Evolutionary conservation across 2,329 filamentous ascomycete genomes (phyloP).

Genomic region (Aaosphaeria pasadenensis): DNA sequence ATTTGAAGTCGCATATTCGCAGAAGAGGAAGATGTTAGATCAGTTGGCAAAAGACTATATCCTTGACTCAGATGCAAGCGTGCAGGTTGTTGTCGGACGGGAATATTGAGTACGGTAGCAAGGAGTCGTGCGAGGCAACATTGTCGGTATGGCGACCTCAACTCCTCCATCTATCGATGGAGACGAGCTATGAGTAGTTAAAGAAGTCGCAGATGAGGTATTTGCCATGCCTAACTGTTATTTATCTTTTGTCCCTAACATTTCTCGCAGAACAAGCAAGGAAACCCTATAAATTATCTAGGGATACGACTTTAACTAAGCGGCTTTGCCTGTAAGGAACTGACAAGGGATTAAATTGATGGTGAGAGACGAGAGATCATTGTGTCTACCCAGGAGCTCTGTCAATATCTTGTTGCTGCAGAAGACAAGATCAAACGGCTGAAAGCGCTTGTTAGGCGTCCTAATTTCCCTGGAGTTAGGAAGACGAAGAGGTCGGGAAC

Average conservation of each 20-base stretch:
- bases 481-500: conserved; percentile 12
- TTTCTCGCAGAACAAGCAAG: conserved; percentile 1
- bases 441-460: conserved; percentile 4
- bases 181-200: conserved; percentile 8
- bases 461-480: conserved; percentile 5
- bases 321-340: conserved; percentile 5
- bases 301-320: conserved; percentile 2
- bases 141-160: conserved; percentile 11
- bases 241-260: not conserved
- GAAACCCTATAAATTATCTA: conserved; percentile 4
- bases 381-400: conserved; percentile 6
- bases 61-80: conserved; percentile 8
- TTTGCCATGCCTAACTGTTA: not conserved
- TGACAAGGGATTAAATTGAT: not conserved
- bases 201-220: conserved; percentile 13
- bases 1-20: conserved; percentile 16
- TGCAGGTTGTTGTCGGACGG: conserved; percentile 9
- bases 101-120: conserved; percentile 15
- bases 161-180: conserved; percentile 1
- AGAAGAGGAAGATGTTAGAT: conserved; percentile 11
- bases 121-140: conserved; percentile 10
- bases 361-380: not conserved
- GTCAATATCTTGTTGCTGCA: conserved; percentile 8
- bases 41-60: conserved; percentile 16
- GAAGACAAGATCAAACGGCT: not conserved